Base-by-base conservation (phyloP, 2,329 filamentous ascomycete species). In the Corinectria fuckeliana region DNA sequence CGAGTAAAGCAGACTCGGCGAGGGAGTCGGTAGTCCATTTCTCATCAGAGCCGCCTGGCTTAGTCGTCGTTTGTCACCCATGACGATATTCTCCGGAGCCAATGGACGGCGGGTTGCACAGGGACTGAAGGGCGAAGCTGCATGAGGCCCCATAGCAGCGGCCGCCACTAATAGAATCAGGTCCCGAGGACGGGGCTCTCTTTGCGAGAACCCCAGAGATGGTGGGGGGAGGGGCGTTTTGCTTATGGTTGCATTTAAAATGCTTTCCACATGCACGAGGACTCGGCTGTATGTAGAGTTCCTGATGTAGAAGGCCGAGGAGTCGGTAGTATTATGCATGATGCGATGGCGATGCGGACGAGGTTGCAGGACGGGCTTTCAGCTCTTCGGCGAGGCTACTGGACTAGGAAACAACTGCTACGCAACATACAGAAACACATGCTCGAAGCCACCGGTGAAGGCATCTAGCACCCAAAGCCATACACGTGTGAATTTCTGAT, bases 61-160 rank as follows among this genome's bases (percentile, higher is more conserved):
- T 59, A 59, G 50, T 58, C 42, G 44, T 54, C 26, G 50, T 58
- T 58, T 58, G 50, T 54, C 56, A 58, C 36, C 25, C 36, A 54
- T 58, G 56, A 48, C 44, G 26, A 49, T 25, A 9, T 18, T 34
- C 42, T 5, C 14, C 21, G 28, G n/a, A 20, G 41, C 56, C 56
- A 58, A 58, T 58, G 32, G 49, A 30, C n/a, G n/a, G n/a, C n/a
- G 26, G 41, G 32, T 36, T 36, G n/a, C 32, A 36, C 21, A 18
- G n/a, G 5, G 36, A 26, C 10, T 21, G 7, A n/a, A 18, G 32
- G 18, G 42, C 16, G 26, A n/a, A 42, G 14, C 18, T 42, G 26
- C 10, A 10, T n/a, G 21, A 13, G 3, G 26, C 56, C 56, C 50
- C 56, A 28, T 53, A 41, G 9, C 30, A 53, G 56, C 50, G 56